Evolutionary conservation across 805 yeast genomes (phyloP), one percentile per base, ranked within the genome.

Genomic region (Candida vaughaniae): DNA sequence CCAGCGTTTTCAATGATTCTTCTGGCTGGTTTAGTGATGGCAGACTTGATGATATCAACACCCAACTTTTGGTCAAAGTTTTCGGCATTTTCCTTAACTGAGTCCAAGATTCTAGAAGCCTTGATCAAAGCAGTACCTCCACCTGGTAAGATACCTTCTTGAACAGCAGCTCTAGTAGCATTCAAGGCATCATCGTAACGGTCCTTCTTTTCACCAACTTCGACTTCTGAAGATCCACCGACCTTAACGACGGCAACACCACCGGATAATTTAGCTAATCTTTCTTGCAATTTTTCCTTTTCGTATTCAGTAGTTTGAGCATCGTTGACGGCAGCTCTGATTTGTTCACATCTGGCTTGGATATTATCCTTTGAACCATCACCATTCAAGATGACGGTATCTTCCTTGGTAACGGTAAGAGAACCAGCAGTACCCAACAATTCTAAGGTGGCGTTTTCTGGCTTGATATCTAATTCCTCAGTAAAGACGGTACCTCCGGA

Each of bases 131-230:
- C 99, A 50, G 97, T 88, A 71, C 99, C 99, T 65, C 99, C 99
- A 73, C 99, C 99, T 60, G 99, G 99, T 51, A 93, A 77, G 60
- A 93, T 89, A 71, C 99, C 99, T 69, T 88, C 96, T 70, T 91
- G 91, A 47, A 93, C 96, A 49, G 99, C 99, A 45, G 99, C 97
- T 69, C 98, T 88, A 36, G 98, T 93, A 39, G 99, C 97, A 62
- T 93, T 91, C 62, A 93, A 77, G 18, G 99, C 98, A 72, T 93
- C 99, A 56, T 93, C 98, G 60, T 89, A 87, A 71, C 99, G 85
- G 66, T 93, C 99, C 76, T 93, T 93, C 93, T 93, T 93, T 77
- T 93, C 99, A 59, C 97, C 95, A 50, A 93, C 99, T 72, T 93
- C 98, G 50, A 93, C 85, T 72, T 93, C 98, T 16, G 96, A 85